Evolutionary conservation across 306 rosid species (phyloP), one percentile per base, ranked within the genome.

Genomic region (Morella rubra): DNA sequence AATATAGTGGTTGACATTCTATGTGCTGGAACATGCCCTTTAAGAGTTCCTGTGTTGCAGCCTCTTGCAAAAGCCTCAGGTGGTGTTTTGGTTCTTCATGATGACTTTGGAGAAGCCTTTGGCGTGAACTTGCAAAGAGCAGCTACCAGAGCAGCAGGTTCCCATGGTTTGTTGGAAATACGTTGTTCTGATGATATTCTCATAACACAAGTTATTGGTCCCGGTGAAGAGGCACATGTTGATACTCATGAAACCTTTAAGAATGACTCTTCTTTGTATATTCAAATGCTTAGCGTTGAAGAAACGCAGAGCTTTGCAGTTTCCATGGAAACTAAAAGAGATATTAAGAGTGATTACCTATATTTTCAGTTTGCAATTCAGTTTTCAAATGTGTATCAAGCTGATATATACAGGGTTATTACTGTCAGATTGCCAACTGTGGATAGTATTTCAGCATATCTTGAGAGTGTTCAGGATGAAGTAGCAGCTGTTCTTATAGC

Each of bases 51-150:
- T 78, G 84, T 92, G 70, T 80, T 95, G 83, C 97, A 92, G 82
- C 99, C 99, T 82, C 96, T 95, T 70, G 96, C 97, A 74, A 92
- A 95, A 83, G 89, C 96, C 76, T 91, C 99, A 44, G 99, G 99
- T 59, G 99, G 99, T 22, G 92, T 95, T 81, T 84, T 95, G 79
- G 89, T 92, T 81, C 97, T 95, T 83, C 97, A 95, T 71, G 99
- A 95, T 71, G 98, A 95, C 89, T 95, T 95, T 75, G 99, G 99
- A 47, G 99, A 95, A 88, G 99, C 99, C 68, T 95, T 95, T 85
- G 99, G 99, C 44, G 97, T 95, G 80, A 95, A 95, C 87, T 88
- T 95, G 85, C 99, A 92, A 82, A 90, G 97, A 86, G 97, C 99
- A 45, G 84, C 99, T 77, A 78, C 92, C 77, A 89, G 99, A 84